These are phyloP conservation scores for Suillus cothurnatus DNA, from an alignment of 768 basidiomycete species.

Conservation along the genomic window DNA sequence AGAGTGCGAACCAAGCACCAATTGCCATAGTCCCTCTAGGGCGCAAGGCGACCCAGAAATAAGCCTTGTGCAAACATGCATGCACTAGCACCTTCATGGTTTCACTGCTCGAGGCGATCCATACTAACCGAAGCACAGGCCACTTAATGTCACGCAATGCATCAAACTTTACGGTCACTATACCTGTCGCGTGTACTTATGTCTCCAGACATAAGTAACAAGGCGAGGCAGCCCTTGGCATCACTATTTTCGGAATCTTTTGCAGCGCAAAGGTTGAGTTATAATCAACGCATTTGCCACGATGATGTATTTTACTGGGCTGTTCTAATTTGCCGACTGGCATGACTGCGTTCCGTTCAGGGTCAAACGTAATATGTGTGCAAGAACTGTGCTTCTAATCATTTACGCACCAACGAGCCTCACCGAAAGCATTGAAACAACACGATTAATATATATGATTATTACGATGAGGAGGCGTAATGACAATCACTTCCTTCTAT, in stretches of 20 bases:
- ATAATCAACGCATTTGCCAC: neutral
- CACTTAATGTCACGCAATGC: neutral
- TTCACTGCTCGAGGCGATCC: neutral
- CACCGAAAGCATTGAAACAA: neutral
- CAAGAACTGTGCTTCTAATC: neutral
- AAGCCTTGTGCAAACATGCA: neutral
- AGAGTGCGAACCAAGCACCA: neutral
- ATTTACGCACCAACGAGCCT: neutral
- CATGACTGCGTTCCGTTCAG: neutral
- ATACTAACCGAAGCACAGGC: neutral
- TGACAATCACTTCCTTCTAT: neutral
- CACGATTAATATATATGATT: neutral
- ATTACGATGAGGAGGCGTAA: neutral
- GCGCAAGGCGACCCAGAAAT: neutral
- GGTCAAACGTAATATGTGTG: neutral
- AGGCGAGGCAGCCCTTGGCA: neutral
- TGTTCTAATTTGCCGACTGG: neutral
- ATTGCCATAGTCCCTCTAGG: neutral
- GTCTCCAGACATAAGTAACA: neutral
- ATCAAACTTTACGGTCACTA: neutral
- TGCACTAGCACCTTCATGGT: neutral
- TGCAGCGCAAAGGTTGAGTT: neutral
- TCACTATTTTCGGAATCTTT: neutral
- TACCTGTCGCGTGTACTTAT: neutral
- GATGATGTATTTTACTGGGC: neutral